A percentile compares a stretch with the other conserved stretches of the same genome.
These are phyloP conservation scores for Benincasa hispida DNA, from an alignment of 306 rosid genomes.

Conservation along the genomic window DNA sequence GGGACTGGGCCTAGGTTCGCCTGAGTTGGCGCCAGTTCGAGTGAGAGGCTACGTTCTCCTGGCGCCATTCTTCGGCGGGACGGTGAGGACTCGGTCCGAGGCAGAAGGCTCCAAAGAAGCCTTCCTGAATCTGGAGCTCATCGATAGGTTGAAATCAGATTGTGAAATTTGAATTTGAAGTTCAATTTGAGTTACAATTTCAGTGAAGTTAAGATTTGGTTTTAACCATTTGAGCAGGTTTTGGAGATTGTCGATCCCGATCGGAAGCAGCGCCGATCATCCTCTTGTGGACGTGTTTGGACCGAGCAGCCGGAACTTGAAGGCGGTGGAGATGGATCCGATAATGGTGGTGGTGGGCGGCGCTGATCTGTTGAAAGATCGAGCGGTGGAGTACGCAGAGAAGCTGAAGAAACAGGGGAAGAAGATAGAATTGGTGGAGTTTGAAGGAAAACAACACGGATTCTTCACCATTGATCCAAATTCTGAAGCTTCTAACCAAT, in stretches of 20 bases:
- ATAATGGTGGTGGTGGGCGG: slow-evolving; percentile 53
- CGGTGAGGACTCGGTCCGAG: slow-evolving; percentile 30
- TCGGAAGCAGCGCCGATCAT: slow-evolving; percentile 47
- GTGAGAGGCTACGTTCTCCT: slow-evolving; percentile 58
- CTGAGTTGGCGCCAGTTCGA: slow-evolving; percentile 32
- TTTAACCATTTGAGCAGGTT: slow-evolving; percentile 21
- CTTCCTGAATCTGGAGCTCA: slow-evolving; percentile 69
- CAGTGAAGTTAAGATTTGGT: not conserved
- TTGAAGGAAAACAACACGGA: slow-evolving; percentile 73
- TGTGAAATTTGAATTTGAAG: not conserved
- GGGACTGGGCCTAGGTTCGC: slow-evolving; percentile 33
- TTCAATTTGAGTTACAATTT: not conserved
- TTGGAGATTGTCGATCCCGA: slow-evolving; percentile 78
- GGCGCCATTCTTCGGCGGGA: slow-evolving; percentile 82
- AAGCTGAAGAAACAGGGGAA: slow-evolving; percentile 53
- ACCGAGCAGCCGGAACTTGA: slow-evolving; percentile 34
- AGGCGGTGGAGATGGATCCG: slow-evolving; percentile 39
- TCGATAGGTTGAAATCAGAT: slow-evolving; percentile 40
- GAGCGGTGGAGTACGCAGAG: slow-evolving; percentile 46
- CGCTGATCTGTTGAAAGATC: slow-evolving; percentile 57
- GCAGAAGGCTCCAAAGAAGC: slow-evolving; percentile 70
- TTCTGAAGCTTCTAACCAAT: slow-evolving; percentile 30
- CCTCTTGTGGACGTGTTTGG: slow-evolving; percentile 81
- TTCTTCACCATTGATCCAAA: slow-evolving; percentile 67
- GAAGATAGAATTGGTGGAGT: slow-evolving; percentile 43